These are phyloP conservation scores for Singerocomus rubriflavus DNA, from an alignment of 1,284 basidiomycete species.

Conservation along the genomic window DNA sequence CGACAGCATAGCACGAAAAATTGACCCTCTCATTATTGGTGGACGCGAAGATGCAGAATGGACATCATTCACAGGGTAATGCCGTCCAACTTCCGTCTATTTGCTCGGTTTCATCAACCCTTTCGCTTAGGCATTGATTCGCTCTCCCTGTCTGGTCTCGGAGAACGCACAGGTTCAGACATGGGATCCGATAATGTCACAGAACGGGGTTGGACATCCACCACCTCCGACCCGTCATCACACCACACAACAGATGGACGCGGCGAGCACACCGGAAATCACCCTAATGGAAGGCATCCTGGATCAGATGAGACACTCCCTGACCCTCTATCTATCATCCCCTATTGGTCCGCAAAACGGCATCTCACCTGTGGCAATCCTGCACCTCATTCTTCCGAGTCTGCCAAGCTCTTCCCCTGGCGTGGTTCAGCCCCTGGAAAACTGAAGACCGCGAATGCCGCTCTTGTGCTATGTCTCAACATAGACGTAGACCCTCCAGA, in stretches of 20 bases:
- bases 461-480: conserved; percentile 94
- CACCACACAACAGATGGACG: conserved; percentile 31
- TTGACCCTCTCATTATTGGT: background rate
- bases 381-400: conserved; percentile 61
- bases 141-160: conserved; percentile 15
- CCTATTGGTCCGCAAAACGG: conserved; percentile 81
- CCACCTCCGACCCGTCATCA: conserved; percentile 44
- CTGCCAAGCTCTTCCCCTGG: conserved; percentile 72
- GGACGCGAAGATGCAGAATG: conserved; percentile 30
- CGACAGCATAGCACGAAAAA: background rate
- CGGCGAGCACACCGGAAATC: conserved; percentile 17
- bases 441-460: conserved; percentile 89
- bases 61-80: conserved; percentile 26
- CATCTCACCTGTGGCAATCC: conserved; percentile 88
- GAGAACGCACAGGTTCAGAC: conserved; percentile 36
- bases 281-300: conserved; percentile 31
- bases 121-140: conserved; percentile 20
- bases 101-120: conserved; percentile 5
- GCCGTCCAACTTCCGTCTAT: background rate
- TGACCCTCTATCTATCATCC: conserved; percentile 59
- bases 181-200: conserved; percentile 42
- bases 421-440: conserved; percentile 74
- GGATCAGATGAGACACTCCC: conserved; percentile 42
- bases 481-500: conserved; percentile 98
- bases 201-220: conserved; percentile 43